Evolutionary conservation across 176 grass and related monocot genomes (phyloP).

Genomic region (Tuctoria greenei): DNA sequence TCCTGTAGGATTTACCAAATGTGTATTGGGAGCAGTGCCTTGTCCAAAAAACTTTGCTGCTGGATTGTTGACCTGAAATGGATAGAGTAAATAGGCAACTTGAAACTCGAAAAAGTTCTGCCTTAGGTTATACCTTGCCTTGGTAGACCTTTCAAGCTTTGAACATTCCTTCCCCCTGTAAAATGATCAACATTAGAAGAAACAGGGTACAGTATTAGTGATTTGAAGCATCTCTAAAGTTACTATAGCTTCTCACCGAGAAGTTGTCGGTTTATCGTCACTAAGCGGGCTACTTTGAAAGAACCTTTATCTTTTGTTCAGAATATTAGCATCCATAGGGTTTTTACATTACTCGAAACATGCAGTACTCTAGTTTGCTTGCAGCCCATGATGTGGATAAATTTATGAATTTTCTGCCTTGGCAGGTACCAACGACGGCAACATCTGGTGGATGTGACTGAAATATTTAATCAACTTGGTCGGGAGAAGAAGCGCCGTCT

Average conservation of each 20-base stretch:
- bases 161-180: background rate
- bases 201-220: background rate
- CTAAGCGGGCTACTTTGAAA: background rate
- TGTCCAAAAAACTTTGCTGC: background rate
- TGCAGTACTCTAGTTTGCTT: too few relatives aligned
- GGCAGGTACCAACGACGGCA: constrained; percentile 70
- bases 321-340: background rate
- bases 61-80: background rate
- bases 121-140: constrained; percentile 20
- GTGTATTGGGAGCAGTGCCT: background rate
- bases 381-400: too few relatives aligned
- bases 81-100: background rate
- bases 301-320: background rate
- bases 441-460: constrained; percentile 89
- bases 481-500: constrained; percentile 83
- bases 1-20: background rate
- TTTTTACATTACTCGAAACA: too few relatives aligned
- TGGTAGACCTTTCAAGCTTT: background rate
- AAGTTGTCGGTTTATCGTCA: background rate
- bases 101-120: background rate
- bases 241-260: background rate
- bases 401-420: too few relatives aligned
- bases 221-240: background rate
- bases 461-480: constrained; percentile 94
- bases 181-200: background rate